phyloP scores from a whole-genome alignment of 371 early-diverging fungal species.

The Capniomyces stellatus region DNA sequence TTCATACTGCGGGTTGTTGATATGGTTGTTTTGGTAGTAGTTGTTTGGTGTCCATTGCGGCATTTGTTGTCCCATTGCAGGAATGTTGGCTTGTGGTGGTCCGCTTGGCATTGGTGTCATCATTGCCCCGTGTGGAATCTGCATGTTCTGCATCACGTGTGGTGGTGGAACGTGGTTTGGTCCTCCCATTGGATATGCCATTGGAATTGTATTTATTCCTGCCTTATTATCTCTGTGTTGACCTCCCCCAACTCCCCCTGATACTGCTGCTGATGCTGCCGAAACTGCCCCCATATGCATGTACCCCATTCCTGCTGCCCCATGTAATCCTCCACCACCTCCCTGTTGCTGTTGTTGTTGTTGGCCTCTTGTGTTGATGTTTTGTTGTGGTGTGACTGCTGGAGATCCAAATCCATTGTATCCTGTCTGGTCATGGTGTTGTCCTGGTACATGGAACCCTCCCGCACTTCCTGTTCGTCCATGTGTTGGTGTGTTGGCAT shows the following conservation, averaged over 20 bases:
- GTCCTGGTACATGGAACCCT: constrained; percentile 2
- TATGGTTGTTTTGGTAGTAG: neutral
- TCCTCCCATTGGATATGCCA: neutral
- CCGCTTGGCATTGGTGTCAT: neutral
- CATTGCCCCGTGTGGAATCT: neutral
- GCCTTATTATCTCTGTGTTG: neutral
- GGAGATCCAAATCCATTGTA: neutral
- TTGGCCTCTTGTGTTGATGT: neutral
- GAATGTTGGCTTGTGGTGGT: neutral
- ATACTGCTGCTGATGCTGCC: neutral
- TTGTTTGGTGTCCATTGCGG: neutral
- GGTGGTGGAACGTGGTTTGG: neutral
- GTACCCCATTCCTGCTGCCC: neutral
- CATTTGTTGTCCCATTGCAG: neutral
- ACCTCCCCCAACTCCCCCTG: neutral
- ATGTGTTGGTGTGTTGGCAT: neutral
- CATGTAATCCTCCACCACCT: neutral
- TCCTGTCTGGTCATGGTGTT: neutral
- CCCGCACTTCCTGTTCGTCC: neutral
- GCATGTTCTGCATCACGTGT: neutral
- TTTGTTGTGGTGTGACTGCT: neutral
- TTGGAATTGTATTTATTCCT: no score
- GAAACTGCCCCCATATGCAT: neutral
- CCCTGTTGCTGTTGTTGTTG: neutral
- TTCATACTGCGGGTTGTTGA: neutral